Conservation (phyloP, 2,329 filamentous ascomycete genomes). For the Aschersonia sp. region DNA sequence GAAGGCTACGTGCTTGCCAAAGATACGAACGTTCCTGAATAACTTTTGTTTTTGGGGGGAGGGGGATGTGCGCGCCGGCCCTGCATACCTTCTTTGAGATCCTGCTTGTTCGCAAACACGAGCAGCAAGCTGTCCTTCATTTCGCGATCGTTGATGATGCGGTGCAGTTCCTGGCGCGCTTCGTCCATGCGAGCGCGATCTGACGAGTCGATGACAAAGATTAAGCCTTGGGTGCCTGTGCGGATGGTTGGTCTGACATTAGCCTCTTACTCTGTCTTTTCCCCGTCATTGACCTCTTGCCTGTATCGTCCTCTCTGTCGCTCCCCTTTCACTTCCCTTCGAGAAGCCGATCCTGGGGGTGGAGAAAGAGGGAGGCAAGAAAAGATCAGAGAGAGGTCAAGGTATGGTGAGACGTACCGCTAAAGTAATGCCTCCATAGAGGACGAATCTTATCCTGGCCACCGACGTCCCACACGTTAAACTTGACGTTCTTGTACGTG, state of each 20-base stretch:
- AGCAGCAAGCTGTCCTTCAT: conserved; percentile 90
- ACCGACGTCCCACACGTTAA: conserved; percentile 98
- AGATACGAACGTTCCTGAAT: too few relatives aligned
- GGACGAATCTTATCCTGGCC: conserved; percentile 98
- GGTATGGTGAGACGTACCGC: conserved; percentile 33
- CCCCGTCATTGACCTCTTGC: too few relatives aligned
- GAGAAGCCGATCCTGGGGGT: too few relatives aligned
- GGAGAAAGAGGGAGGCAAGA: neutral
- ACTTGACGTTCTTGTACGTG: conserved; percentile 98
- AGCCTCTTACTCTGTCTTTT: too few relatives aligned
- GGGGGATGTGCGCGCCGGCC: too few relatives aligned
- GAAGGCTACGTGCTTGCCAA: too few relatives aligned
- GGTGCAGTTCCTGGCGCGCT: conserved; percentile 82
- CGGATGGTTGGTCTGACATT: neutral
- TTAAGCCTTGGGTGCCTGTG: conserved; percentile 87
- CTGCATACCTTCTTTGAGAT: conserved; percentile 60
- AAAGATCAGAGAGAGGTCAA: neutral
- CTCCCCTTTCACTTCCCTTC: neutral
- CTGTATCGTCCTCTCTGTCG: neutral
- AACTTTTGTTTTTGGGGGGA: too few relatives aligned
- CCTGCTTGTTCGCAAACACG: conserved; percentile 99
- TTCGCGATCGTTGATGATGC: conserved; percentile 95
- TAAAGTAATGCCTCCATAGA: conserved; percentile 95
- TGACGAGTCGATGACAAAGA: conserved; percentile 96
- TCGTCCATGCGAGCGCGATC: conserved; percentile 86